A percentile compares a stretch with the other conserved stretches of the same genome.
phyloP scores from a whole-genome alignment of 83 land plant genomes.

The Thuja plicata region DNA sequence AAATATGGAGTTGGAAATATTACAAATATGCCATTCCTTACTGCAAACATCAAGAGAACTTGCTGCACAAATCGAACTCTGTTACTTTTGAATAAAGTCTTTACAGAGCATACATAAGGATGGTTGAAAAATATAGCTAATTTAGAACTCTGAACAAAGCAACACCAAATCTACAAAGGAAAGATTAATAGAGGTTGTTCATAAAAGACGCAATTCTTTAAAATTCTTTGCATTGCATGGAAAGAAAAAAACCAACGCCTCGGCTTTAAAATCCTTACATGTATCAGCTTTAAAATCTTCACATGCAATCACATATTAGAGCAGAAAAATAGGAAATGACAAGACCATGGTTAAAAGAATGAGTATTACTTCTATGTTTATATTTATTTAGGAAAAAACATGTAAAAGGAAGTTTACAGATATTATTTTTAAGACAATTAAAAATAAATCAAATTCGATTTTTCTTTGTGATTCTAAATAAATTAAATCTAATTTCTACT shows the following conservation, averaged over 20 bases:
- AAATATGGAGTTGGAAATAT: not conserved
- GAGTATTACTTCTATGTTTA: not conserved
- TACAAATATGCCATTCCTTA: not conserved
- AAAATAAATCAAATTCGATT: too few species aligned
- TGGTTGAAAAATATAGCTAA: not conserved
- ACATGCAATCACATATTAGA: not conserved
- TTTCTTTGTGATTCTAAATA: too few species aligned
- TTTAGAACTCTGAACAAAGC: not conserved
- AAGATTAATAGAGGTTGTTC: not conserved
- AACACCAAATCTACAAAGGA: not conserved
- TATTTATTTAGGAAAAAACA: too few species aligned
- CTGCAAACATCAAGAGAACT: not conserved
- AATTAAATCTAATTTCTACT: too few species aligned
- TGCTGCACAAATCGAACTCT: not conserved
- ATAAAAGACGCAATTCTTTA: not conserved
- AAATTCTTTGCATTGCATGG: not conserved
- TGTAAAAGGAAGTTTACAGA: too few species aligned
- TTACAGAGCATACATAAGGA: not conserved
- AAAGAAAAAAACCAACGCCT: too few species aligned
- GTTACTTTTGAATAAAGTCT: not conserved
- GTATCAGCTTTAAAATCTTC: not conserved
- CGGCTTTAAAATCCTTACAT: not conserved
- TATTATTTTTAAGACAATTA: too few species aligned
- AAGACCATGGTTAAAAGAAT: not conserved
- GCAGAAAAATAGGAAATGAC: not conserved